These are phyloP conservation scores for Biscogniauxia sp. DNA, from an alignment of 2,329 filamentous ascomycete species.

Conservation along the genomic window DNA sequence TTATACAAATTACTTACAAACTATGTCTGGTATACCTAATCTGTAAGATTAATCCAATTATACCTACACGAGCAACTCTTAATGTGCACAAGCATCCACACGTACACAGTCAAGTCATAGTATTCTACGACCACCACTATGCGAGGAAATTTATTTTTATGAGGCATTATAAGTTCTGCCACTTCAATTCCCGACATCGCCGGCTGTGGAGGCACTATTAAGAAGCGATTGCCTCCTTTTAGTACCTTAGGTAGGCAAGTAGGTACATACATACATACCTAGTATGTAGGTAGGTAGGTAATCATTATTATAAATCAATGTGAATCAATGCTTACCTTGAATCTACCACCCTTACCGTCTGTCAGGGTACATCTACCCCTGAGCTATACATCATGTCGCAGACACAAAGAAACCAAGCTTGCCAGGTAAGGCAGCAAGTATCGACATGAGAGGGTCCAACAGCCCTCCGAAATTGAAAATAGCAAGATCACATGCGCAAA, in stretches of 20 bases:
- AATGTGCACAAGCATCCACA: too few relatives aligned
- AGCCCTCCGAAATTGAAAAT: not conserved
- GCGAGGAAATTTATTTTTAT: not conserved
- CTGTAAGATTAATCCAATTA: too few relatives aligned
- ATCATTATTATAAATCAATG: not conserved
- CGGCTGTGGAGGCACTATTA: not conserved
- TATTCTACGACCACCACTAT: too few relatives aligned
- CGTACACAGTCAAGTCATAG: too few relatives aligned
- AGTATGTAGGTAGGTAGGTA: not conserved
- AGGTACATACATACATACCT: too few relatives aligned
- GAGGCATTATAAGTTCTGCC: not conserved
- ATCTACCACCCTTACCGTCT: not conserved
- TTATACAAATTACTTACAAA: too few relatives aligned
- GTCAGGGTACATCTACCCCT: too few relatives aligned
- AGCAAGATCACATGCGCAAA: not conserved
- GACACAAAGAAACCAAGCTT: too few relatives aligned
- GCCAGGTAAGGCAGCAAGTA: not conserved
- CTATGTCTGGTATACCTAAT: too few relatives aligned
- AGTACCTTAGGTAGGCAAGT: too few relatives aligned
- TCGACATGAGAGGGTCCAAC: not conserved
- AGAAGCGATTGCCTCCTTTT: not conserved
- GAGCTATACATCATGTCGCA: too few relatives aligned
- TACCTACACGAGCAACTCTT: too few relatives aligned
- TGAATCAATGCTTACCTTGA: not conserved
- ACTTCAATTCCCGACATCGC: not conserved